phyloP scores from a whole-genome alignment of 1,284 basidiomycete species.

The Anthracocystis walkeri region DNA sequence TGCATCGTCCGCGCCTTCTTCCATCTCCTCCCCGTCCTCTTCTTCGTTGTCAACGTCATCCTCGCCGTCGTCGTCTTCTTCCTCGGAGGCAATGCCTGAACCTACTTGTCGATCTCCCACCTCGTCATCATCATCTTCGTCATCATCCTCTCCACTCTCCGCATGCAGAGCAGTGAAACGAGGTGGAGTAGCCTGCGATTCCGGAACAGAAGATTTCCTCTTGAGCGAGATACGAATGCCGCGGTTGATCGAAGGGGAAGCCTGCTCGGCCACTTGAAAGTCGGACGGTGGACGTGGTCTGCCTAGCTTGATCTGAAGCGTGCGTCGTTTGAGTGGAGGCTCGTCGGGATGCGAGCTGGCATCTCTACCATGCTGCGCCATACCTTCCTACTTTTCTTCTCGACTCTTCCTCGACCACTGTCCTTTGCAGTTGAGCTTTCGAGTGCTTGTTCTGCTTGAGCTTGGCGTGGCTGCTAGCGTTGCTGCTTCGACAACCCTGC shows the following conservation, averaged over 20 bases:
- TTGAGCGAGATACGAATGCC: slow-evolving; percentile 50
- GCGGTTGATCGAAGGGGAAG: slow-evolving; percentile 36
- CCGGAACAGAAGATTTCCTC: slow-evolving; percentile 27
- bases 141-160: slow-evolving; percentile 17
- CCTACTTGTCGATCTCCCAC: slow-evolving; percentile 8
- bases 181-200: slow-evolving; percentile 20
- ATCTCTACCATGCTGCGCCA: slow-evolving; percentile 39
- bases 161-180: slow-evolving; percentile 17
- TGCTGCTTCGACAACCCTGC: too few species aligned
- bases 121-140: slow-evolving; percentile 13
- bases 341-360: slow-evolving; percentile 38
- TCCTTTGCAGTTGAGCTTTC: too few species aligned
- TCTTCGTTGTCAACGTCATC: slow-evolving; percentile 15
- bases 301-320: slow-evolving; percentile 49
- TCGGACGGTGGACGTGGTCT: slow-evolving; percentile 28
- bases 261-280: slow-evolving; percentile 17
- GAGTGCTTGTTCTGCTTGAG: too few species aligned
- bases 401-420: background rate
- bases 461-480: too few species aligned
- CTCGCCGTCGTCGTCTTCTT: slow-evolving; percentile 12
- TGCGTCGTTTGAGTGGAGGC: slow-evolving; percentile 31
- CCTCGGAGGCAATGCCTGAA: slow-evolving; percentile 9
- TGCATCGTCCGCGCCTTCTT: slow-evolving; percentile 7
- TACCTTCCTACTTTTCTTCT: slow-evolving; percentile 10
- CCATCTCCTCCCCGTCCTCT: slow-evolving; percentile 1